phyloP scores from a whole-genome alignment of 23 red algal genomes.

The Gracilaria gracilis region DNA sequence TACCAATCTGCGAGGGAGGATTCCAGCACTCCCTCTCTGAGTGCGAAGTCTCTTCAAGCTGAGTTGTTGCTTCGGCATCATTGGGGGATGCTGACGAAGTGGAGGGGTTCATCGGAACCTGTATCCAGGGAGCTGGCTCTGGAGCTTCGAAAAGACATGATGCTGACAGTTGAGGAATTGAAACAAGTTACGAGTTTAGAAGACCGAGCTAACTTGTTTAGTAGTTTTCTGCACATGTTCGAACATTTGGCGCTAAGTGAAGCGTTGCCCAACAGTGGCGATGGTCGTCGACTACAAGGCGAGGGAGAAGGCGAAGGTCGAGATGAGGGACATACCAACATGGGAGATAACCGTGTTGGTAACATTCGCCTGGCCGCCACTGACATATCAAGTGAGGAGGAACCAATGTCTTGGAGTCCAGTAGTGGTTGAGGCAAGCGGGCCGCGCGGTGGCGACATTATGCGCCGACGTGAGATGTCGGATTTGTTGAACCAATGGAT shows the following conservation, averaged over 20 bases:
- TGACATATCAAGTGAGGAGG: slow-evolving; percentile 67
- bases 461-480: slow-evolving; percentile 53
- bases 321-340: slow-evolving; percentile 26
- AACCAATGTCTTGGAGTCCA: slow-evolving; percentile 56
- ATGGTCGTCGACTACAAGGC: slow-evolving; percentile 2
- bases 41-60: slow-evolving; percentile 14
- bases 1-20: slow-evolving; percentile 41
- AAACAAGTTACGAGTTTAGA: slow-evolving; percentile 45
- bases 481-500: slow-evolving; percentile 67
- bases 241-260: slow-evolving; percentile 36
- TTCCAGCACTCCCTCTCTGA: slow-evolving; percentile 5
- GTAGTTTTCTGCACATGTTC: slow-evolving; percentile 48
- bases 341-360: slow-evolving; percentile 32
- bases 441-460: slow-evolving; percentile 23
- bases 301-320: slow-evolving; percentile 53
- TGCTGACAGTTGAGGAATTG: slow-evolving; percentile 28
- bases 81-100: slow-evolving; percentile 51
- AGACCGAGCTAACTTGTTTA: slow-evolving; percentile 52
- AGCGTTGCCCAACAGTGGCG: not conserved
- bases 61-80: slow-evolving; percentile 44
- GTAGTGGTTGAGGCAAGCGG: slow-evolving; percentile 41
- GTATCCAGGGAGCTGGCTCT: slow-evolving; percentile 14
- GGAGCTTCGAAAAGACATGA: slow-evolving; percentile 46
- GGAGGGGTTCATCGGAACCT: slow-evolving; percentile 39
- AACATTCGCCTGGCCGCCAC: slow-evolving; percentile 27